Base-by-base conservation (phyloP, 2,329 filamentous ascomycete species). In the Talaromyces sp. region DNA sequence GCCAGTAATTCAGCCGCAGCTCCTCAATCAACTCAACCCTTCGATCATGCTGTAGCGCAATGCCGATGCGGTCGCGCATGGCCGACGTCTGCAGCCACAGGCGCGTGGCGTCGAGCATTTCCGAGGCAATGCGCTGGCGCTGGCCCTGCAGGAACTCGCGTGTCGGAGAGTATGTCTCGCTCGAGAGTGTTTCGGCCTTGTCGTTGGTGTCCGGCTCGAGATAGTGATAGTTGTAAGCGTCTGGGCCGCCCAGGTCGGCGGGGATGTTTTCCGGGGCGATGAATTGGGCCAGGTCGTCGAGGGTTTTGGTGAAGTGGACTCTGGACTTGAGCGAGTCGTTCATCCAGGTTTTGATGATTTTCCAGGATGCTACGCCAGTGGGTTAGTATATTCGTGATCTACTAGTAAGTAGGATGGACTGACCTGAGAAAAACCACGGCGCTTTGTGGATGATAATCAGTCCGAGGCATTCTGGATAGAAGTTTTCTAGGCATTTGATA, bases 401-500 rank as follows among this genome's bases (percentile, higher is more conserved):
- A 50, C 34, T 55, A 31, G 10, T 47, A 28, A 6, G n/a, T 34
- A 33, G 7, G 56, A 33, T 3, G 42, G 4, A 73, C 81, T 57
- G 76, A 88, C 90, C 89, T 79, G 96, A 92, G 78, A 98, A 98
- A 34, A 98, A 81, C 94, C 94, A 97, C 1, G 94, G 94, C 0
- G 94, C 87, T 74, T 96, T 96, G 80, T 98, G 94, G 50, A 98
- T 91, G 50, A 97, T 83, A 14, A 97, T 90, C 1, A 88, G 85
- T n/a, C 93, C 94, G 1, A 98, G 83, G 47, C 87, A 93, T 75
- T 98, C 95, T 0, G 95, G 94, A 69, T 97, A 99, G 74, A 98
- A 97, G 63, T 93, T 92, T 80, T 98, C 92, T 73, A 98, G 98
- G 74, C 92, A 96, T 75, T 96, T 94, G 75, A 98, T 96, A 87